Conservation (phyloP, 2,329 filamentous ascomycete species). For the Didymella exigua region DNA sequence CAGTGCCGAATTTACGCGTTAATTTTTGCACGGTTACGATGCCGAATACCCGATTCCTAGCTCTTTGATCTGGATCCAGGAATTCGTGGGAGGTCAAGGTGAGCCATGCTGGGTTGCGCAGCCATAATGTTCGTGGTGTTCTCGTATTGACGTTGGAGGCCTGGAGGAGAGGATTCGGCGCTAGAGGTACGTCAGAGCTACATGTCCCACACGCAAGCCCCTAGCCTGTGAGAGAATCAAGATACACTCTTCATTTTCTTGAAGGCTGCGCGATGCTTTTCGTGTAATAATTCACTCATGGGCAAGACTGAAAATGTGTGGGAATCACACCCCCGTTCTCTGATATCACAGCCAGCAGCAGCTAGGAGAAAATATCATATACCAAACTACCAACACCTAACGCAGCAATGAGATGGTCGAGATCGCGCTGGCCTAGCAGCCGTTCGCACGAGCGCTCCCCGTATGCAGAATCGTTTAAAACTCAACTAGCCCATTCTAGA, state of each 20-base stretch:
- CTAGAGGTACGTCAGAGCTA: not conserved
- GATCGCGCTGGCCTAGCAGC: conserved; percentile 8
- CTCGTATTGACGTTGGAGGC: conserved; percentile 18
- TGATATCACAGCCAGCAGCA: not conserved
- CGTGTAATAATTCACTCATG: no score
- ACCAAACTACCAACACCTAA: conserved; percentile 17
- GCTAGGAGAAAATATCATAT: conserved; percentile 6
- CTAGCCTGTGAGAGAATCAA: no score
- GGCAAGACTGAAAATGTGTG: no score
- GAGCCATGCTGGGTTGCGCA: conserved; percentile 2
- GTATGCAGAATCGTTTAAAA: conserved; percentile 13
- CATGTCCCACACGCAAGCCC: not conserved
- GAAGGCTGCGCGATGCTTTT: no score
- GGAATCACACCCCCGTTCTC: no score
- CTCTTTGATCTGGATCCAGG: not conserved
- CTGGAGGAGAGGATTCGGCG: conserved; percentile 9
- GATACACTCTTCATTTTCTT: no score
- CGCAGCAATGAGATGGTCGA: conserved; percentile 5
- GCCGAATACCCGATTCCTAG: not conserved
- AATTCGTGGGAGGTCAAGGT: not conserved
- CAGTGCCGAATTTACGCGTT: not conserved
- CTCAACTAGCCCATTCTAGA: conserved; percentile 16
- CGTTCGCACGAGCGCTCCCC: not conserved
- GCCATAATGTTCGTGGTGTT: conserved; percentile 13
- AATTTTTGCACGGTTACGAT: not conserved